Percentiles rank a stretch among this genome's conserved stretches.
Evolutionary conservation across 495 filamentous ascomycete species (phyloP).

Genomic region (Niebla homalea): DNA sequence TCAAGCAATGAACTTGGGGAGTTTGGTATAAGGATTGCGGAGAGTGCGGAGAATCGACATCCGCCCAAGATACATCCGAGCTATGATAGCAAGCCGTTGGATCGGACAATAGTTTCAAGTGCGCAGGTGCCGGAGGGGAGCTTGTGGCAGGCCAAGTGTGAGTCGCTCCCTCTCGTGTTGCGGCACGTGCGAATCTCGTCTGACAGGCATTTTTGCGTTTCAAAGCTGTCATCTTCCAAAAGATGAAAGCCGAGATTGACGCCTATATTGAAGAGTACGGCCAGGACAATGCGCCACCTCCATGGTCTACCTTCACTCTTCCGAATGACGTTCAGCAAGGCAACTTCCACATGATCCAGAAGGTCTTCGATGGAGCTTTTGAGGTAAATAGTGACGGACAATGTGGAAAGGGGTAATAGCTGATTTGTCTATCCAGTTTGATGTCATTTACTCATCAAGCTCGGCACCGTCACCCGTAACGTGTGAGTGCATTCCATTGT

Average conservation of each 20-base stretch:
- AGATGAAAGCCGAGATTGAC: constrained; percentile 68
- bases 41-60: constrained; percentile 48
- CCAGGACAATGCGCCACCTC: constrained; percentile 51
- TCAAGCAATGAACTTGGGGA: constrained; percentile 63
- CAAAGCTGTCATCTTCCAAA: constrained; percentile 52
- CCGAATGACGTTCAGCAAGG: constrained; percentile 52
- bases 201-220: constrained; percentile 11
- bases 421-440: constrained; percentile 39
- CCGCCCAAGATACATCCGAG: constrained; percentile 48
- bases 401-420: not conserved
- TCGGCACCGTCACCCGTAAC: constrained; percentile 49
- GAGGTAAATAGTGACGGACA: constrained; percentile 33
- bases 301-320: constrained; percentile 75
- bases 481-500: constrained; percentile 27
- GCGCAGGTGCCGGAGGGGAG: constrained; percentile 50
- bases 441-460: constrained; percentile 77
- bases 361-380: constrained; percentile 80
- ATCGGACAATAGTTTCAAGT: constrained; percentile 62
- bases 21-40: constrained; percentile 69
- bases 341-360: constrained; percentile 84
- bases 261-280: constrained; percentile 53
- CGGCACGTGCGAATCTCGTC: constrained; percentile 1
- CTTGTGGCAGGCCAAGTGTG: constrained; percentile 77
- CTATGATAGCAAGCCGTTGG: constrained; percentile 60
- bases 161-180: constrained; percentile 1